Conservation (phyloP, 306 rosid genomes). For the Rosa multiflora region DNA sequence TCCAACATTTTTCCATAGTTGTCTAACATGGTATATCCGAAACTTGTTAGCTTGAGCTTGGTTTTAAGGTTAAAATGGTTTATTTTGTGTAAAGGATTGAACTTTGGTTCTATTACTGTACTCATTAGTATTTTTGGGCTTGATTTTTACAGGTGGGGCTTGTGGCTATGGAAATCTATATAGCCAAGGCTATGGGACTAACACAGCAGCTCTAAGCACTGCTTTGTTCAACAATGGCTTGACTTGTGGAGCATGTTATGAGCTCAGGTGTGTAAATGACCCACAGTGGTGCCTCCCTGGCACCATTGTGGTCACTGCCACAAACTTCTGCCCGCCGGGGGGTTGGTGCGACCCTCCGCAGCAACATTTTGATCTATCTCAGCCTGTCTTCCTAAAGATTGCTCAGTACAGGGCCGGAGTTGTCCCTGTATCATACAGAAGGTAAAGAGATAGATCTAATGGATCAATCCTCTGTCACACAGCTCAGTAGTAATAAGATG, state of each 20-base stretch:
- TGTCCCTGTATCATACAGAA: slow-evolving; percentile 66
- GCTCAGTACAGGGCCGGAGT: slow-evolving; percentile 70
- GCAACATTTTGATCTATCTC: slow-evolving; percentile 76
- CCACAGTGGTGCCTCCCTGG: slow-evolving; percentile 72
- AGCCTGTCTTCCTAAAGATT: slow-evolving; percentile 69
- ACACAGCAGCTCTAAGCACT: slow-evolving; percentile 81
- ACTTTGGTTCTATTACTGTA: not conserved
- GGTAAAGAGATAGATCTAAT: slow-evolving; percentile 24
- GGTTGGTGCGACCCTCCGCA: slow-evolving; percentile 90
- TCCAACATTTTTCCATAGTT: not conserved
- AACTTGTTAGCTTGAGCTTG: not conserved
- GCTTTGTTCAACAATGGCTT: slow-evolving; percentile 71
- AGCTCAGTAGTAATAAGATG: not conserved
- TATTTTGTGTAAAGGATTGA: not conserved
- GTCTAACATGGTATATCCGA: too few species aligned
- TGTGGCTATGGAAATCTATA: slow-evolving; percentile 86
- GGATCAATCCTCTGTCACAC: not conserved
- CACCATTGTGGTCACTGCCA: slow-evolving; percentile 71
- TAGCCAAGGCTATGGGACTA: slow-evolving; percentile 75
- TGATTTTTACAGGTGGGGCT: slow-evolving; percentile 57
- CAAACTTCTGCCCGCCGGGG: slow-evolving; percentile 83
- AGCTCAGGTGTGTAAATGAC: slow-evolving; percentile 65
- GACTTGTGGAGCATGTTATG: slow-evolving; percentile 75
- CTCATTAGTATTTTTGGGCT: not conserved
- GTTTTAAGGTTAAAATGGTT: not conserved